Evolutionary conservation across 345 rosid genomes (phyloP), one percentile per base, ranked within the genome.

Genomic region (Brassica cretica): DNA sequence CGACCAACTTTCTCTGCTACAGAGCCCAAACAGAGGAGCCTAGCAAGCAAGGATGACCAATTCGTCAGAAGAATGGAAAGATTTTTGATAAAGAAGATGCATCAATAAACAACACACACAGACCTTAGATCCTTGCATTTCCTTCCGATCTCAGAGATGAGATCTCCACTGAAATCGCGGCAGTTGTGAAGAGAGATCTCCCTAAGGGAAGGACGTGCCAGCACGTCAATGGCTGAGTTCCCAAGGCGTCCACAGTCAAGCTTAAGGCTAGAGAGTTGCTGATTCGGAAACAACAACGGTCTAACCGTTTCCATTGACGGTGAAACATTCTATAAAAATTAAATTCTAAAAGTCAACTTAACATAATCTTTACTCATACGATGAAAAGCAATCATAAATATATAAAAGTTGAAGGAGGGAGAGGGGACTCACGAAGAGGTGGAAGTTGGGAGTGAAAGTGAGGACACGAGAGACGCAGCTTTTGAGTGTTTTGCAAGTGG

Each of bases 1-100:
- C 91, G 85, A 64, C 96, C 94, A 77, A 93, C 81, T 80, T 89
- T 90, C 75, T 92, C 97, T 11, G 93, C 94, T 46, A 91, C 92
- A 2, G 98, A 91, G 72, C 93, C 97, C 87, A 94, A 82, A 87
- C 82, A 87, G 56, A 94, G 85, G 32, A 85, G 84, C 55, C 82
- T 94, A 64, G 1, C 10, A 77, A 77, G 24, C 2, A 5, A 8
- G 5, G 8, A 58, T 64, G 33, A 37, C n/a, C 2, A 73, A 19
- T 11, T 16, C 37, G n/a, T 79, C 3, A 79, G 46, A 68, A 73
- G 30, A 72, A 29, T 11, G 68, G 69, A 1, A 62, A 25, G 61
- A 49, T 37, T 66, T 8, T 10, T 62, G 2, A 44, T 44, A 62
- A 49, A 62, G 10, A 18, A 46, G 27, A 66, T 14, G 19, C 25